Evolutionary conservation across 768 basidiomycete genomes (phyloP).

Genomic region (Hygrophoropsis aurantiaca): DNA sequence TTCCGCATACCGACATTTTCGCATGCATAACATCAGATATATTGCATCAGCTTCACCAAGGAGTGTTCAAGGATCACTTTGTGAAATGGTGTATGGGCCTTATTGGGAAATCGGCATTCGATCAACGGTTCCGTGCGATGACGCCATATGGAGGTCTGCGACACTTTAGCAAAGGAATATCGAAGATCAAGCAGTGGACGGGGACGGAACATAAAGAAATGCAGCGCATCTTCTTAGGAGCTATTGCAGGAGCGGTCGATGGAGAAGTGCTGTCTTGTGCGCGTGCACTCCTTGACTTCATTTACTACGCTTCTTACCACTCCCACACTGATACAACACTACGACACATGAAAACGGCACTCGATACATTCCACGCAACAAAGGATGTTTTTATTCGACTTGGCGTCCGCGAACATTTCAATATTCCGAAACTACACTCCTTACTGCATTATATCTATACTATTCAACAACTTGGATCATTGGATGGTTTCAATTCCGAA

Average conservation of each 20-base stretch:
- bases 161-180: conserved; percentile 45
- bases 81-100: conserved; percentile 32
- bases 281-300: conserved; percentile 32
- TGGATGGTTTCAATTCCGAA: conserved; percentile 37
- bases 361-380: conserved; percentile 24
- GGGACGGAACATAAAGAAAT: conserved; percentile 42
- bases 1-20: conserved; percentile 43
- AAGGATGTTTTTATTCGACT: conserved; percentile 29
- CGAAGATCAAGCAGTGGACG: conserved; percentile 39
- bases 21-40: conserved; percentile 36
- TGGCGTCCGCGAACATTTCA: conserved; percentile 30
- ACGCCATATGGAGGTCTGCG: conserved; percentile 8
- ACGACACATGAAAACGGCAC: conserved; percentile 18
- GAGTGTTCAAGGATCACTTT: conserved; percentile 45
- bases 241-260: conserved; percentile 23
- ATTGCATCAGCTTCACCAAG: conserved; percentile 50
- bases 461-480: conserved; percentile 27
- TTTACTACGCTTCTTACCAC: conserved; percentile 29
- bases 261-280: conserved; percentile 19
- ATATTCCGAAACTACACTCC: conserved; percentile 37
- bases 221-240: conserved; percentile 32
- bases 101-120: conserved; percentile 10
- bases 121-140: conserved; percentile 13
- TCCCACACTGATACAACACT: conserved; percentile 28
- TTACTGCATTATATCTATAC: conserved; percentile 24